Evolutionary conservation across 192 early-diverging fungal genomes (phyloP), one percentile per base, ranked within the genome.

Genomic region (Coemansia sp.): DNA sequence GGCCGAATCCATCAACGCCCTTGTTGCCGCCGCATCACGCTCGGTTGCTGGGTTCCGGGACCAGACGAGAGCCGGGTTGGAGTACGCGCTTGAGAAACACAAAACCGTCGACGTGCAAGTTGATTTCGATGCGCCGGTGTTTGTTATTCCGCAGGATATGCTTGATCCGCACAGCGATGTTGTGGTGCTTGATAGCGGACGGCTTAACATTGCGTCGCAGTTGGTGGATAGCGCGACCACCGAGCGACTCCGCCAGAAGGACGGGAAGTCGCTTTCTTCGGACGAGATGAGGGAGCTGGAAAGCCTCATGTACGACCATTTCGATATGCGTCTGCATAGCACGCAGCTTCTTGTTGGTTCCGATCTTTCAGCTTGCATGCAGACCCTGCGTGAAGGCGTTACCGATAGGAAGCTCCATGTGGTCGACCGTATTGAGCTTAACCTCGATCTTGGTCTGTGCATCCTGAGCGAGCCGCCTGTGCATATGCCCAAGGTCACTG

Each of bases 101-200:
- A 95, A 91, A 57, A 94, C 95, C 3, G 68, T 95, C 3, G 94
- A 97, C 78, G 77, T 98, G 10, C 88, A 91, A 48, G 87, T 99
- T n/a, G 96, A 99, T 65, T 89, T 96, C 78, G 94, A 96, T 68
- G 98, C 98, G 5, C 98, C 98, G 3, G 92, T 98, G 49, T 89
- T 99, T 83, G 85, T 97, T 16, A 85, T 99, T 22, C 96, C 95
- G 1, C 87, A 91, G 66, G 82, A 87, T 72, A 86, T 80, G 37
- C 74, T 79, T 6, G 73, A 80, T 40, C 70, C 75, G 41, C 75
- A 88, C 52, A 74, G 90, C 16, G 76, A 85, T 57, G 91, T 95
- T 6, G 83, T 94, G 15, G 91, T 97, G 3, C 72, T 99, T 18
- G 96, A 99, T 74, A 92, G 92, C 18, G 98, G 98, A 58, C 93